phyloP scores from a whole-genome alignment of 1,284 basidiomycete species.

The Sutorius eximius region DNA sequence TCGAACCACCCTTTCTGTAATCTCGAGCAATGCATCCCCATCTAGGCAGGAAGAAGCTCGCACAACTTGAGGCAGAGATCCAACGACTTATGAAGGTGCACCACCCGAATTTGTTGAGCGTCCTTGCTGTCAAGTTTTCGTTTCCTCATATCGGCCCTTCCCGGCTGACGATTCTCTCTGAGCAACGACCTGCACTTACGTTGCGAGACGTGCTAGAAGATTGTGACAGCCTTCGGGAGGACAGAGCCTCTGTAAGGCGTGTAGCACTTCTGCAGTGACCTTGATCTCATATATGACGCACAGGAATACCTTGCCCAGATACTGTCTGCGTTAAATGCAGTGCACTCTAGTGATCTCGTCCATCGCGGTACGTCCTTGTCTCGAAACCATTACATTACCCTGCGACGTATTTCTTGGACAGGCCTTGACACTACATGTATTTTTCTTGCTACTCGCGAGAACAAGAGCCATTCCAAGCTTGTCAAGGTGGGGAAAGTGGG shows the following conservation, averaged over 20 bases:
- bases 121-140: slow-evolving; percentile 64
- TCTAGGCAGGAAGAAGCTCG: slow-evolving; percentile 62
- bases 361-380: slow-evolving; percentile 52
- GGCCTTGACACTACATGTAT: slow-evolving; percentile 59
- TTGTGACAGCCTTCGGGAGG: slow-evolving; percentile 62
- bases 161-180: slow-evolving; percentile 61
- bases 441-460: slow-evolving; percentile 53
- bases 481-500: slow-evolving; percentile 66
- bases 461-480: slow-evolving; percentile 50
- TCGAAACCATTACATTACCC: neutral
- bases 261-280: slow-evolving; percentile 12
- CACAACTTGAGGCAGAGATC: slow-evolving; percentile 63
- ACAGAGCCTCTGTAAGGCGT: slow-evolving; percentile 54
- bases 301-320: slow-evolving; percentile 74
- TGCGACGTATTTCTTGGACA: slow-evolving; percentile 19
- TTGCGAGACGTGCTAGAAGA: slow-evolving; percentile 70
- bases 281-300: neutral
- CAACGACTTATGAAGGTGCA: slow-evolving; percentile 56
- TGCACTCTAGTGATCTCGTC: slow-evolving; percentile 62
- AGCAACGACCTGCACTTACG: slow-evolving; percentile 62
- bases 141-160: slow-evolving; percentile 51
- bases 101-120: slow-evolving; percentile 59
- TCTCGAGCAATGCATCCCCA: neutral
- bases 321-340: slow-evolving; percentile 59
- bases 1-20: neutral